Base-by-base conservation (phyloP, 805 yeast genomes). In the Debaryomyces tyrocola region DNA sequence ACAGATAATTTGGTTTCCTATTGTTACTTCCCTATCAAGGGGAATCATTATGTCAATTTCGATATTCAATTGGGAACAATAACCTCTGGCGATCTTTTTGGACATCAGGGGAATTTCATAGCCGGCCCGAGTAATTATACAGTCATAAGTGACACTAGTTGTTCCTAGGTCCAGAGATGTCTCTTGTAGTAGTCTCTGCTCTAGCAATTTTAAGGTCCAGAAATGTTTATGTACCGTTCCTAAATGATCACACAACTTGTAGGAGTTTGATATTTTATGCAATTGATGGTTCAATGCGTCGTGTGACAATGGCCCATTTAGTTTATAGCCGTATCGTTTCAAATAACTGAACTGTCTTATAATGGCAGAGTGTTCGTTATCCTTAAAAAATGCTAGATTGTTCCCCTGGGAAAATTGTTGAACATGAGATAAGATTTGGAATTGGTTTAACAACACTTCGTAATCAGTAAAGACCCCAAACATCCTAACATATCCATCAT, bases 1-100 rank as follows among this genome's bases (percentile, higher is more conserved):
- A 45, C 83, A 77, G 5, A 70, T 58, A 3, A 79, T 55, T 17
- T 66, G 62, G 46, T 77, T 77, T 3, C 86, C 86, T 15, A 71
- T 57, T 12, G 59, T 49, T 4, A 62, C 59, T 14, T 57, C 56
- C 7, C 46, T 36, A 11, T 52, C 48, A 9, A 38, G 14, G 51
- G 59, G 37, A 53, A 52, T 45, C 47, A 52, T 34, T 10, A 79
- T 58, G n/a, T 76, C 78, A 17, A 80, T 78, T 44, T 73, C 78
- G 10, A 76, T 53, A 18, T 70, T 77, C 28, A 77, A 58, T 27
- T 79, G 80, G 43, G 60, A 52, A 50, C 85, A 80, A 55, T 67
- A 79, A 0, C 73, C 84, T 34, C 61, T 62, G n/a, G 69, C 69
- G 1, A 75, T 38, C 2, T 53, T 58, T 4, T 47, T 41, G n/a